Evolutionary conservation across 805 yeast species (phyloP).

Genomic region (Metschnikowia vanudenii): DNA sequence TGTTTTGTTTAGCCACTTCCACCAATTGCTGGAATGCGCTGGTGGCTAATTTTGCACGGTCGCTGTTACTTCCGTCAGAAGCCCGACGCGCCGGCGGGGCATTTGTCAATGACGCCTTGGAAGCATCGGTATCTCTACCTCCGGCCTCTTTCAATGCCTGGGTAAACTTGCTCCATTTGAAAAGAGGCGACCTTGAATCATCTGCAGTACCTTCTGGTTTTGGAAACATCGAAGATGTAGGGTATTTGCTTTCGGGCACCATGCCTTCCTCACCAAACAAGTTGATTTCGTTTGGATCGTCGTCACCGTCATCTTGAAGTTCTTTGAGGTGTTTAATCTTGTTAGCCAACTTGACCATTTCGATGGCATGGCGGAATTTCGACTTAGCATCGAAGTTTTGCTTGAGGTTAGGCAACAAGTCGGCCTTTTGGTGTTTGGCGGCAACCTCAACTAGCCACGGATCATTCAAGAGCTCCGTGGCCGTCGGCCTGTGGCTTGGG

Average conservation of each 20-base stretch:
- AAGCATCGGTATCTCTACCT: constrained; percentile 13
- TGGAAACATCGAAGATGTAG: neutral
- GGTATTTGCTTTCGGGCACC: constrained; percentile 1
- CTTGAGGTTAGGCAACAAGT: constrained; percentile 78
- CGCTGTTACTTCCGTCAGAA: neutral
- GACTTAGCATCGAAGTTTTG: constrained; percentile 80
- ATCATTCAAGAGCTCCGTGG: constrained; percentile 60
- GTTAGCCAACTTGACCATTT: constrained; percentile 77
- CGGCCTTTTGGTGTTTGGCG: constrained; percentile 49
- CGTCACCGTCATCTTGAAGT: constrained; percentile 57
- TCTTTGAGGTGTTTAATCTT: constrained; percentile 69
- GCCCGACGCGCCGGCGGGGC: constrained; percentile 8
- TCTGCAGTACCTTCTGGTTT: constrained; percentile 4
- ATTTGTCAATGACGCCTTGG: constrained; percentile 26
- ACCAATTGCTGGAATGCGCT: constrained; percentile 69
- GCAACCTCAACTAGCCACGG: constrained; percentile 65
- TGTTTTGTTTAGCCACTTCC: constrained; percentile 61
- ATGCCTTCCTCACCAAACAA: constrained; percentile 38
- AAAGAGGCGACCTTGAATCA: constrained; percentile 15
- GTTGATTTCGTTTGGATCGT: constrained; percentile 47
- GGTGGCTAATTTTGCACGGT: constrained; percentile 38
- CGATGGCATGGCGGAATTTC: constrained; percentile 83
- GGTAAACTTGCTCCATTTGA: constrained; percentile 31
- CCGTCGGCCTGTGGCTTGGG: constrained; percentile 68
- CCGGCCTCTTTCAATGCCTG: constrained; percentile 23